Base-by-base conservation (phyloP, 257 asterid species). In the Phtheirospermum japonicum region DNA sequence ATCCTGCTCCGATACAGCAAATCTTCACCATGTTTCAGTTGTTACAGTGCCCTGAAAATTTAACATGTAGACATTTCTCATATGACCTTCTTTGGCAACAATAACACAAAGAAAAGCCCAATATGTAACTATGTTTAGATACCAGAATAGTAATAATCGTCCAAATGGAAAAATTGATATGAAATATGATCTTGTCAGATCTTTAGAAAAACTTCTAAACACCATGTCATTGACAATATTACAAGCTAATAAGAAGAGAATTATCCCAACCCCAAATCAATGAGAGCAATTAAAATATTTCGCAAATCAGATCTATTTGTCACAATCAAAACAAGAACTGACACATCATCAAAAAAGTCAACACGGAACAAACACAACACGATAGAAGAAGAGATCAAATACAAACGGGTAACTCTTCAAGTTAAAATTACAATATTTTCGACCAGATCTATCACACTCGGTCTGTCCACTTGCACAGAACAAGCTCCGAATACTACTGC, bases 1-100 rank as follows among this genome's bases (percentile, higher is more conserved):
- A 88, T 32, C 96, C 95, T 7, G 96, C 96, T 68, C 96, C 96
- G 72, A 88, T 83, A 42, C 96, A 88, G 82, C 96, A 88, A 45
- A 88, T 85, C 90, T 88, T 88, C 83, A 88, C 96, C 96, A 88
- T 85, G 63, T 54, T 73, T 52, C 71, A 68, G 71, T 63, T 71
- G 70, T 40, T 61, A 45, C 40, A 12, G n/a, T 62, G 19, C 63
- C 76, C 85, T 80, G 78, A 9, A 68, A 68, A 23, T 0, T 18
- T 68, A 52, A 36, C 64, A 37, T 18, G 7, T 31, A 54, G 13
- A 48, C 11, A 52, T 42, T 28, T 70, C 51, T 63, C 61, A 26
- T 20, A 26, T 59, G 18, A 23, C 31, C 59, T 45, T 46, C 54
- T 45, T 18, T 2, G 46, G 50, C 51, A 31, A 32, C 8, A 39